Evolutionary conservation across 2,329 filamentous ascomycete species (phyloP).

Genomic region (Nemania sp.): DNA sequence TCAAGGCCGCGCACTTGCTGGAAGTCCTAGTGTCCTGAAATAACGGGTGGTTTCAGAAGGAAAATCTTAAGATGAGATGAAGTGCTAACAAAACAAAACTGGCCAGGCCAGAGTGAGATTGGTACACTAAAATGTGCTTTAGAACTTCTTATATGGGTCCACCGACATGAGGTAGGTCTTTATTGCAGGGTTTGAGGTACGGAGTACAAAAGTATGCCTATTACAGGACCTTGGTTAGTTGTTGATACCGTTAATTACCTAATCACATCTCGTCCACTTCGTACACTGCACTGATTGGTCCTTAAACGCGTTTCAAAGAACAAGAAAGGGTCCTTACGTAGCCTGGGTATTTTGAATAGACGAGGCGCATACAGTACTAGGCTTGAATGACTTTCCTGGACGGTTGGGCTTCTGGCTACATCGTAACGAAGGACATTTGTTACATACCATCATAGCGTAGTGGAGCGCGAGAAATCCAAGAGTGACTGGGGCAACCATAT

Average conservation of each 20-base stretch:
- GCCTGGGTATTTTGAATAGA: not conserved
- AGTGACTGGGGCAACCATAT: too few relatives aligned
- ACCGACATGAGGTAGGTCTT: too few relatives aligned
- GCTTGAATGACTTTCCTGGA: not conserved
- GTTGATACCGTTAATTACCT: not conserved
- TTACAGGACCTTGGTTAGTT: too few relatives aligned
- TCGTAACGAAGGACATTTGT: slow-evolving; percentile 5
- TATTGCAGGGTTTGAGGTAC: too few relatives aligned
- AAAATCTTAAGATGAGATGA: slow-evolving; percentile 10
- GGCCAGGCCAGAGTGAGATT: not conserved
- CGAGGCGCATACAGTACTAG: not conserved
- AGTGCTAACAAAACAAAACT: slow-evolving; percentile 18
- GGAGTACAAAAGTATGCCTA: too few relatives aligned
- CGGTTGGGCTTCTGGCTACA: not conserved
- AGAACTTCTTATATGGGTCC: too few relatives aligned
- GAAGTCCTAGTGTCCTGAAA: slow-evolving; percentile 15
- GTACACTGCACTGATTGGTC: not conserved
- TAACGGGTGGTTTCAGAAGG: slow-evolving; percentile 22
- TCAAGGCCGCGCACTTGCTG: not conserved
- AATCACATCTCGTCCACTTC: too few relatives aligned
- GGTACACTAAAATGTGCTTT: too few relatives aligned
- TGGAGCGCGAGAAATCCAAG: too few relatives aligned
- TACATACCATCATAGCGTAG: too few relatives aligned
- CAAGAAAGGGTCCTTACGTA: too few relatives aligned
- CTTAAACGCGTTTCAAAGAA: not conserved